Conservation (phyloP, 139 green algal species). For the Chlamydomonas sphaeroides region DNA sequence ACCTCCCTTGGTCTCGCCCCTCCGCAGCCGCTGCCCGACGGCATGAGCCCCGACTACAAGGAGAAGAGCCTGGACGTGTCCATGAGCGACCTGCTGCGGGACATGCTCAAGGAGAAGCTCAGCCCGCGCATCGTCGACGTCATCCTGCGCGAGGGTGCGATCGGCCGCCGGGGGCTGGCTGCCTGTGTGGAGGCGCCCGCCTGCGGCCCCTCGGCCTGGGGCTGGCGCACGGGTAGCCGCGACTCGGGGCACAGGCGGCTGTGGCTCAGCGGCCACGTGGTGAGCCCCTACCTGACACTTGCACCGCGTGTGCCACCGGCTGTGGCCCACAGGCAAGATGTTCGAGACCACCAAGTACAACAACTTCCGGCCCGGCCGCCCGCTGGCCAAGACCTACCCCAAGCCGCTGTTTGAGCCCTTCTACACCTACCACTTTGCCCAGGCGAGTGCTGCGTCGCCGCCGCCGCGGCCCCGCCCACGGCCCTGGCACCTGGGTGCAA, state of each 20-base stretch:
- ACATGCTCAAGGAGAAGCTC: conserved; percentile 18
- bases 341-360: conserved; percentile 20
- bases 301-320: no score
- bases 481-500: no score
- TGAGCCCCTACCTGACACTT: no score
- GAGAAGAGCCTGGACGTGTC: neutral
- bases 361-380: conserved; percentile 28
- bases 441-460: no score
- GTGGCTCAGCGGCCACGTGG: no score
- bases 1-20: neutral
- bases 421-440: conserved; percentile 37
- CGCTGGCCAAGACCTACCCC: conserved; percentile 3
- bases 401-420: neutral
- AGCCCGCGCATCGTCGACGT: conserved; percentile 15
- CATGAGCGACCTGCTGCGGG: conserved; percentile 8
- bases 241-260: no score
- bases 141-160: conserved; percentile 3
- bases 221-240: no score
- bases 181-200: neutral
- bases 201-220: no score
- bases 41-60: neutral
- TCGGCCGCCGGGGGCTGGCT: neutral
- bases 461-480: no score
- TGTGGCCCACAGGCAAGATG: conserved; percentile 10
- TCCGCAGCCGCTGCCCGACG: neutral